A percentile compares a stretch with the other conserved stretches of the same genome.
Evolutionary conservation across 2,329 filamentous ascomycete genomes (phyloP).

Genomic region (Penicillium sp.): DNA sequence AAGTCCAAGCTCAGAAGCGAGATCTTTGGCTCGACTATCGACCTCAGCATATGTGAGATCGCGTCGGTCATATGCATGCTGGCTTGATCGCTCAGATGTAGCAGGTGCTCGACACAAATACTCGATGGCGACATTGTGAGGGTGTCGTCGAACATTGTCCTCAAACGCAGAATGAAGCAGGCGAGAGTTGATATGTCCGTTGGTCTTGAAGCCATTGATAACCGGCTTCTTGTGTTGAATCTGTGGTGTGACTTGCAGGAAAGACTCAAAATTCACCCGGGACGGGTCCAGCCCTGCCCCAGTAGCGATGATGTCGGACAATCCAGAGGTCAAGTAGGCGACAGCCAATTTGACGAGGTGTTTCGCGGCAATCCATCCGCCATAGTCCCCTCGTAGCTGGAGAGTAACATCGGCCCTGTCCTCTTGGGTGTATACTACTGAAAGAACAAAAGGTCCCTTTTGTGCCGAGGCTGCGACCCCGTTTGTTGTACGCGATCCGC

Average conservation of each 20-base stretch:
- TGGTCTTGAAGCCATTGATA: background rate
- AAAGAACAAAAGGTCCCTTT: background rate
- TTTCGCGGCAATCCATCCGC: background rate
- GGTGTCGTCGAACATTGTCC: background rate
- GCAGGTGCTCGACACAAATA: background rate
- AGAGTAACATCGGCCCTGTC: background rate
- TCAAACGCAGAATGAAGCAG: background rate
- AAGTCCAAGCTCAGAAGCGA: background rate
- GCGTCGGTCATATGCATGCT: background rate
- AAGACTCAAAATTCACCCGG: background rate
- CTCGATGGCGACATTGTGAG: background rate
- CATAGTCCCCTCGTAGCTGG: background rate
- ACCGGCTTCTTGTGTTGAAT: background rate
- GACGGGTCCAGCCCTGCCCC: constrained; percentile 1
- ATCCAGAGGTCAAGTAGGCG: background rate
- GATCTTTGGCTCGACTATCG: background rate
- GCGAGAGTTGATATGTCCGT: background rate
- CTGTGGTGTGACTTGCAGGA: background rate
- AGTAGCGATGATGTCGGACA: background rate
- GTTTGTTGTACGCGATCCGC: background rate
- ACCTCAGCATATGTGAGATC: background rate
- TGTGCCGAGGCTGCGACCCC: background rate
- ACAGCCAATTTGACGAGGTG: background rate
- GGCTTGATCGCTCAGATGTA: background rate
- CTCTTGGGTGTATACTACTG: background rate